Evolutionary conservation across 768 basidiomycete genomes (phyloP).

Genomic region (Amanita thiersii): DNA sequence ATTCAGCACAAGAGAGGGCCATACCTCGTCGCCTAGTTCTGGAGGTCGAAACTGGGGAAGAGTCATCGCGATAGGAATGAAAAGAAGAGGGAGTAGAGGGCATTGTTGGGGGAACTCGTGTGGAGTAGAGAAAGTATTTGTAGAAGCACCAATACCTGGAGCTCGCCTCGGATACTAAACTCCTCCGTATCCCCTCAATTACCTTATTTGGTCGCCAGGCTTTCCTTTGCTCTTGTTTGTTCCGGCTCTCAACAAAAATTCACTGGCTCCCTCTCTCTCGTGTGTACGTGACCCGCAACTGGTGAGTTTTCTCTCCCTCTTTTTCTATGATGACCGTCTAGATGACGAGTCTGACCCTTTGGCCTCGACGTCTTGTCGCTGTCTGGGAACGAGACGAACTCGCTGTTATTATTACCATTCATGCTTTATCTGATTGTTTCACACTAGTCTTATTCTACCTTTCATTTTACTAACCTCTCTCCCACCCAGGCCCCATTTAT

Average conservation of each 20-base stretch:
- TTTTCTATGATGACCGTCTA: slow-evolving; percentile 33
- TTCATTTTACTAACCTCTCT: slow-evolving; percentile 15
- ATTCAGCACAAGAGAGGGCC: slow-evolving; percentile 61
- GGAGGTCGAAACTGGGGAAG: slow-evolving; percentile 25
- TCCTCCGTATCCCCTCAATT: slow-evolving; percentile 10
- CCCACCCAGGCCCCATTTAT: slow-evolving; percentile 19
- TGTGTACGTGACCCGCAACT: too few species aligned
- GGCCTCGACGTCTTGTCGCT: slow-evolving; percentile 52
- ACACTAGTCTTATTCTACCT: slow-evolving; percentile 12
- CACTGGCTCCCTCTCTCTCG: too few species aligned
- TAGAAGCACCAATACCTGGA: not conserved
- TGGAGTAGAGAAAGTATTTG: slow-evolving; percentile 13
- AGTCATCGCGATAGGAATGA: slow-evolving; percentile 17
- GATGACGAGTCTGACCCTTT: slow-evolving; percentile 78
- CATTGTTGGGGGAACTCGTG: slow-evolving; percentile 17
- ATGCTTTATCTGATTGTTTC: slow-evolving; percentile 73
- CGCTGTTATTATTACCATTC: slow-evolving; percentile 71
- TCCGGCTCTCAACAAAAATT: too few species aligned
- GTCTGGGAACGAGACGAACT: slow-evolving; percentile 50
- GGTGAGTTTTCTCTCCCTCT: not conserved
- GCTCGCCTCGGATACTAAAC: not conserved
- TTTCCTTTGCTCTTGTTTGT: too few species aligned
- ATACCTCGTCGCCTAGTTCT: slow-evolving; percentile 44
- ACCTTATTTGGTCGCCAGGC: too few species aligned
- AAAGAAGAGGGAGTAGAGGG: slow-evolving; percentile 13